Conservation (phyloP, 1,139 yeast species). For the Debaryomyces udenii region DNA sequence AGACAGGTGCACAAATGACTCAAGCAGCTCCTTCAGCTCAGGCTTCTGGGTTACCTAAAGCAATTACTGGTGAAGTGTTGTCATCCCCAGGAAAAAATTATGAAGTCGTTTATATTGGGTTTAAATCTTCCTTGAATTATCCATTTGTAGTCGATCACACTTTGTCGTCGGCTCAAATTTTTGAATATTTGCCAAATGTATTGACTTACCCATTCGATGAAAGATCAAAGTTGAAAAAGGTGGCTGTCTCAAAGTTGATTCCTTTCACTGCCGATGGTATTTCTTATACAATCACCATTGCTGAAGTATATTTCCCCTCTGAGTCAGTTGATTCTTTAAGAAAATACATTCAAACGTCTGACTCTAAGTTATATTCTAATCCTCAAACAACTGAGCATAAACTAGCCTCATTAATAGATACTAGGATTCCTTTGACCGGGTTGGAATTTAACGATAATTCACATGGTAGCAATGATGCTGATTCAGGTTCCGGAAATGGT, state of each 20-base stretch:
- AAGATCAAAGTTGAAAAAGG: constrained; percentile 30
- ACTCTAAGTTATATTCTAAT: constrained; percentile 55
- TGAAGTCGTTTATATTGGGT: constrained; percentile 67
- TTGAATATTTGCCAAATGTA: constrained; percentile 65
- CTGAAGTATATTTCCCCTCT: constrained; percentile 74
- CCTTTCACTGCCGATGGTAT: constrained; percentile 60
- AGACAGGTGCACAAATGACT: constrained; percentile 35
- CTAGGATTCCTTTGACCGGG: constrained; percentile 63
- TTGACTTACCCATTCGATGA: constrained; percentile 54
- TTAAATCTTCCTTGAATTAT: constrained; percentile 66
- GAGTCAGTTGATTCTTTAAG: constrained; percentile 48
- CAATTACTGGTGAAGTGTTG: constrained; percentile 58
- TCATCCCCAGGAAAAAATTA: constrained; percentile 52
- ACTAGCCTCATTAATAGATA: constrained; percentile 62
- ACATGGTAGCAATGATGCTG: constrained; percentile 19
- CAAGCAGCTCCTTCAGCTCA: constrained; percentile 36
- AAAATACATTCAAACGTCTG: constrained; percentile 40
- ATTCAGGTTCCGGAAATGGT: constrained; percentile 35
- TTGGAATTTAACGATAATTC: constrained; percentile 31
- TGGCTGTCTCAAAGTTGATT: constrained; percentile 61
- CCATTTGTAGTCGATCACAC: constrained; percentile 71
- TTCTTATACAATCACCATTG: constrained; percentile 69
- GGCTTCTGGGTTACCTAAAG: constrained; percentile 66
- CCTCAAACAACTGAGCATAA: constrained; percentile 48
- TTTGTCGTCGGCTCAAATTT: constrained; percentile 73